These are phyloP conservation scores for Paecilomyces formosus DNA, from an alignment of 2,329 filamentous ascomycete species.

Conservation along the genomic window DNA sequence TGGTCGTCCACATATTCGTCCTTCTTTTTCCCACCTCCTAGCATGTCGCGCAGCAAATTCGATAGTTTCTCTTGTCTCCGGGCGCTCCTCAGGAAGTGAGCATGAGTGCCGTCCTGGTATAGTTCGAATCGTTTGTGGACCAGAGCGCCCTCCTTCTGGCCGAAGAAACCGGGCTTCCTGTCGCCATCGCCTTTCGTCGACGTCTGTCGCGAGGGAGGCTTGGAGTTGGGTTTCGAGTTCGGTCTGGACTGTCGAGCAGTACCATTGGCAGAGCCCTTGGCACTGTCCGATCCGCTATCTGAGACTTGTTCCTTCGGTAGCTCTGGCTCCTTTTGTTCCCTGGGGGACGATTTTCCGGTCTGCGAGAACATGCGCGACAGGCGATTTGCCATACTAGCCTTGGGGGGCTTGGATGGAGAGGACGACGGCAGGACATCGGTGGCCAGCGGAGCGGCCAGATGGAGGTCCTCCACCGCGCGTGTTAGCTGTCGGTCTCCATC, in stretches of 20 bases:
- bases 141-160: constrained; percentile 24
- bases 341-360: constrained; percentile 27
- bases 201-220: constrained; percentile 25
- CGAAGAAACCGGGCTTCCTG: constrained; percentile 15
- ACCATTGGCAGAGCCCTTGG: constrained; percentile 24
- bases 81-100: constrained; percentile 81
- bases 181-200: constrained; percentile 26
- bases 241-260: constrained; percentile 19
- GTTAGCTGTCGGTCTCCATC: constrained; percentile 36
- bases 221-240: constrained; percentile 15
- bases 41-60: constrained; percentile 79
- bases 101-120: constrained; percentile 63
- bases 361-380: constrained; percentile 41
- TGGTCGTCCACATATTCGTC: constrained; percentile 52
- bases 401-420: constrained; percentile 25
- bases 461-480: constrained; percentile 36
- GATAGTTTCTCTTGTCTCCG: constrained; percentile 91
- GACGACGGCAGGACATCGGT: constrained; percentile 25
- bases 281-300: constrained; percentile 30
- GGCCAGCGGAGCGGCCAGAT: constrained; percentile 26
- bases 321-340: constrained; percentile 17
- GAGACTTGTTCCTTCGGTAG: constrained; percentile 24
- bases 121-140: constrained; percentile 48
- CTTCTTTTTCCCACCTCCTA: constrained; percentile 75
- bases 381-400: constrained; percentile 37